phyloP scores from a whole-genome alignment of 2,329 filamentous ascomycete genomes.

The Aureobasidium sp. region DNA sequence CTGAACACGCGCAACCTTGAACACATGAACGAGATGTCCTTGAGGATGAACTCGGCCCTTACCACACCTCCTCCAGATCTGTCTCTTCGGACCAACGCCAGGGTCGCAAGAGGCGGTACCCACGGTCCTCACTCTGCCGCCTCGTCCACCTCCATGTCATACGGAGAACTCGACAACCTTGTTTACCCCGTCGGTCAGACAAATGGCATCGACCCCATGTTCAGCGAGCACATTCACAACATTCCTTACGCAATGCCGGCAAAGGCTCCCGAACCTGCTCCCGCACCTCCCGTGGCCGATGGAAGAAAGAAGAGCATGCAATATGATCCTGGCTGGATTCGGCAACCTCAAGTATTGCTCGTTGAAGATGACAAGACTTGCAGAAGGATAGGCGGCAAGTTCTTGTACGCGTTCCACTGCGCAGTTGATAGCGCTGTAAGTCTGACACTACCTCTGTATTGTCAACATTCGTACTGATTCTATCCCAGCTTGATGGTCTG shows the following conservation, averaged over 20 bases:
- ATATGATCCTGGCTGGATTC: constrained; percentile 55
- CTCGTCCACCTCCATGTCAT: constrained; percentile 44
- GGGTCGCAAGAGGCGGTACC: constrained; percentile 36
- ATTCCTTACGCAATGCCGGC: constrained; percentile 76
- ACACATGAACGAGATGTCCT: constrained; percentile 53
- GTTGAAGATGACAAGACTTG: constrained; percentile 74
- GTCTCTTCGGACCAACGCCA: constrained; percentile 33
- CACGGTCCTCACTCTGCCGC: constrained; percentile 35
- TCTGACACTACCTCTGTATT: constrained; percentile 15
- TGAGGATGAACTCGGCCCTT: constrained; percentile 45
- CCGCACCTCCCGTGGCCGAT: constrained; percentile 37
- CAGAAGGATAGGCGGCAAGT: constrained; percentile 58
- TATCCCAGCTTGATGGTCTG: constrained; percentile 64
- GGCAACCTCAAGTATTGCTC: constrained; percentile 70
- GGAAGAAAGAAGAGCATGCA: constrained; percentile 52
- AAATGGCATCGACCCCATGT: constrained; percentile 90
- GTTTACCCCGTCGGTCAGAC: constrained; percentile 89
- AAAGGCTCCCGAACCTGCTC: constrained; percentile 44
- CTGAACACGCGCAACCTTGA: constrained; percentile 55
- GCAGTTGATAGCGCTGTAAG: constrained; percentile 54
- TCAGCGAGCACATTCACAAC: constrained; percentile 87
- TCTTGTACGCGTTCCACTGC: constrained; percentile 56
- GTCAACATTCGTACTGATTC: constrained; percentile 21
- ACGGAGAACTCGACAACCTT: constrained; percentile 56
- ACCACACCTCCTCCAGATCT: constrained; percentile 50